phyloP scores from a whole-genome alignment of 2,329 filamentous ascomycete species.

The Chrysoporthe austroafricana region DNA sequence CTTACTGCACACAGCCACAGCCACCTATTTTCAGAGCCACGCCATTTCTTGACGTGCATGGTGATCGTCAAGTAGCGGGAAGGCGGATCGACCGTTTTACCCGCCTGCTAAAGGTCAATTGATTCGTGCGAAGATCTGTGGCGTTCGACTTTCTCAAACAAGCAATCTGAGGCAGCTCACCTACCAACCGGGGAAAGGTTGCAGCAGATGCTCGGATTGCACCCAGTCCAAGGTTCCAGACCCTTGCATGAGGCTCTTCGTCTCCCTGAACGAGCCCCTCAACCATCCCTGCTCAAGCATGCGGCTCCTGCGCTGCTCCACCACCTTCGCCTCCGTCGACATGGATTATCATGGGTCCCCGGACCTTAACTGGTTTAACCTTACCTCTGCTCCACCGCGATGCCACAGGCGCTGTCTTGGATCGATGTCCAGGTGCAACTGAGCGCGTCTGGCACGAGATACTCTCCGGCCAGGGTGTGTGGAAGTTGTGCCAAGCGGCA shows the following conservation, averaged over 20 bases:
- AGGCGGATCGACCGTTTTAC: background rate
- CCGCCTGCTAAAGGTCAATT: constrained; percentile 3
- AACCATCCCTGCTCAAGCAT: constrained; percentile 25
- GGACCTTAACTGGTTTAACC: constrained; percentile 17
- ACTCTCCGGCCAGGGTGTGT: background rate
- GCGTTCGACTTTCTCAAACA: constrained; percentile 18
- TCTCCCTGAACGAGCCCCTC: constrained; percentile 14
- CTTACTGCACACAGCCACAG: background rate
- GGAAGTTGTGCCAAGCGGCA: constrained; percentile 10
- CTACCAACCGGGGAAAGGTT: constrained; percentile 16
- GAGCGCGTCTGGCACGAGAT: constrained; percentile 18
- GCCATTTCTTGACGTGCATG: background rate
- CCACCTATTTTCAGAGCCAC: background rate
- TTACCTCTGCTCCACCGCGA: constrained; percentile 29
- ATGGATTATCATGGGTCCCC: constrained; percentile 17
- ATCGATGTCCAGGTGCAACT: constrained; percentile 24
- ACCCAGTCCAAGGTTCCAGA: constrained; percentile 19
- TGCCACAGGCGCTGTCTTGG: constrained; percentile 33
- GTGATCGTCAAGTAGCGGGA: background rate
- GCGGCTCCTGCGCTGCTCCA: constrained; percentile 27
- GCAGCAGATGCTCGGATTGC: constrained; percentile 13
- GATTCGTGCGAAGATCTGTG: constrained; percentile 9
- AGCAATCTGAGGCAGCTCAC: constrained; percentile 4
- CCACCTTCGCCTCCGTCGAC: constrained; percentile 9
- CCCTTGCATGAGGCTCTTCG: constrained; percentile 28